These are phyloP conservation scores for Diaporthe ampelina DNA, from an alignment of 2,329 filamentous ascomycete genomes.

Conservation along the genomic window DNA sequence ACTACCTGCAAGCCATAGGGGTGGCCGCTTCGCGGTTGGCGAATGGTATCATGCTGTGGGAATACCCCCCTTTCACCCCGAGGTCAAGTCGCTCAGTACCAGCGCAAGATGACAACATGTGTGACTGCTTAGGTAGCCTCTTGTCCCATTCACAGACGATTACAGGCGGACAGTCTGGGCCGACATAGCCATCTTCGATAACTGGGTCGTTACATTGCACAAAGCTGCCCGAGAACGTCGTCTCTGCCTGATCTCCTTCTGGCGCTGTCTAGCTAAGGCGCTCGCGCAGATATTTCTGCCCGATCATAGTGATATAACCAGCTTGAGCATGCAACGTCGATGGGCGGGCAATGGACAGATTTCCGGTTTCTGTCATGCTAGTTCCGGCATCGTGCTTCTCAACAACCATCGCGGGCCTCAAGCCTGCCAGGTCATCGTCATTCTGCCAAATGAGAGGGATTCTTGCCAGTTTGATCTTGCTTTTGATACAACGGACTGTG, in stretches of 20 bases:
- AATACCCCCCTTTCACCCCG: not conserved
- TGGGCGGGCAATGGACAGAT: not conserved
- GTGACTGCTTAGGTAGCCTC: not conserved
- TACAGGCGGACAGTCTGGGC: not conserved
- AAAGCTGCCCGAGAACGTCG: not conserved
- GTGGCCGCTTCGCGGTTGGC: not conserved
- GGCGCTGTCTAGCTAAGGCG: not conserved
- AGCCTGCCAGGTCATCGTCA: no score
- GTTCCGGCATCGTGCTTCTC: not conserved
- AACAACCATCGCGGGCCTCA: not conserved
- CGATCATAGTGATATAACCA: not conserved
- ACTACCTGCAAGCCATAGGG: constrained; percentile 1
- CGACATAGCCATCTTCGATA: not conserved
- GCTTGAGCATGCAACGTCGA: not conserved
- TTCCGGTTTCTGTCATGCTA: not conserved
- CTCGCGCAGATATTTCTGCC: not conserved
- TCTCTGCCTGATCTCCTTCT: not conserved
- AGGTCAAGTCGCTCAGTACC: not conserved
- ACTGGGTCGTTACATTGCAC: not conserved
- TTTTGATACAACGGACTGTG: not conserved
- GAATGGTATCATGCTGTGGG: not conserved
- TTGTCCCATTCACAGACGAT: not conserved
- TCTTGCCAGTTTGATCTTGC: not conserved
- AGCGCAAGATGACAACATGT: not conserved
- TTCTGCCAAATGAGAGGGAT: not conserved